These are phyloP conservation scores for Aspergillus aculeatus DNA, from an alignment of 2,329 filamentous ascomycete species.

Conservation along the genomic window DNA sequence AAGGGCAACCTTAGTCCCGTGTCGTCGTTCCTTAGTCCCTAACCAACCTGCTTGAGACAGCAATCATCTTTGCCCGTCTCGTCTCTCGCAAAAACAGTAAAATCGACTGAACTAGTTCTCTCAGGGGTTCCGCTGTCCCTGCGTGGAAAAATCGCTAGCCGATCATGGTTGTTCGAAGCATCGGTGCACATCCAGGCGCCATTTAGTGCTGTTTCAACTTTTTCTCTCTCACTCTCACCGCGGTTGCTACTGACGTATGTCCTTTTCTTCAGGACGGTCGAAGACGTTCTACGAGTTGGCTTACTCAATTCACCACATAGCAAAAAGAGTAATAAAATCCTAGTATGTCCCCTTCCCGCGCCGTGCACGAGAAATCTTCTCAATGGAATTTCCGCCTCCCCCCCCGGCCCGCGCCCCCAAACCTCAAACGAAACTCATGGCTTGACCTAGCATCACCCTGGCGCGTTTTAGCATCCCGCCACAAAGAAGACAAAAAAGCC, in stretches of 20 bases:
- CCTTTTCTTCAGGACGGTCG: background rate
- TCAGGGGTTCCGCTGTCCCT: background rate
- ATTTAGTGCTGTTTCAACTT: background rate
- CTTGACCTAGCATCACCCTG: background rate
- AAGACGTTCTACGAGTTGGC: too few relatives aligned
- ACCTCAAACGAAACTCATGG: background rate
- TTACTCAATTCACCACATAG: too few relatives aligned
- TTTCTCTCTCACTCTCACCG: background rate
- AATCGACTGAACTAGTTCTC: background rate
- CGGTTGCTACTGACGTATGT: background rate
- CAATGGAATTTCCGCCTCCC: background rate
- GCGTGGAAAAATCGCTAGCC: background rate
- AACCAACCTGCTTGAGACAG: background rate
- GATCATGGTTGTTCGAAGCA: background rate
- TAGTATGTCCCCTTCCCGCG: background rate
- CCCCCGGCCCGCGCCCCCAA: background rate
- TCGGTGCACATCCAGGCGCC: background rate
- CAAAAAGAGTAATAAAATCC: background rate
- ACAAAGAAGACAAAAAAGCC: background rate
- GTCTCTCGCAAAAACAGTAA: background rate
- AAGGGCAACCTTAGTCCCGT: background rate
- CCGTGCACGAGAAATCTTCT: background rate
- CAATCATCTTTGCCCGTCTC: background rate
- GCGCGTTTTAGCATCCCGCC: conserved; percentile 3
- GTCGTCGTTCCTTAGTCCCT: background rate